These are phyloP conservation scores for Coemansia sp. DNA, from an alignment of 192 early-diverging fungal species.

Conservation along the genomic window DNA sequence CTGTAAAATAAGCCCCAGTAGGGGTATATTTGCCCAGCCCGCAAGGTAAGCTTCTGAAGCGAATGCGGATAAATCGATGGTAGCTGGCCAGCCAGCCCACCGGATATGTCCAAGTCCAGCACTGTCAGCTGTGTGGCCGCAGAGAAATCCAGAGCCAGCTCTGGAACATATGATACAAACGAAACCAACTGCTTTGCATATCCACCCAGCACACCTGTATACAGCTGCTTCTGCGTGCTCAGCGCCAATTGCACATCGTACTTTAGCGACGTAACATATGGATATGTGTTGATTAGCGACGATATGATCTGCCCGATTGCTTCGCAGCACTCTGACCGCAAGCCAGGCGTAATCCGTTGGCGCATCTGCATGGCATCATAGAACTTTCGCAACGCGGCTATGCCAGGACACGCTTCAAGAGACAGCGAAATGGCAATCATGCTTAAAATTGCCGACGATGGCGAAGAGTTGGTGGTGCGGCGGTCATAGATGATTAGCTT, in stretches of 20 bases:
- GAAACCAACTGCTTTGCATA: background rate
- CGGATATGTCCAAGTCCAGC: slow-evolving; percentile 2
- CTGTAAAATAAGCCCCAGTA: background rate
- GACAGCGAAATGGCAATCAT: slow-evolving; percentile 11
- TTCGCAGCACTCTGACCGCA: background rate
- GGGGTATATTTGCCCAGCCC: background rate
- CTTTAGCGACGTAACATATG: slow-evolving; percentile 1
- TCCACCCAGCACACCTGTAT: background rate
- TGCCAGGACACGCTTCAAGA: background rate
- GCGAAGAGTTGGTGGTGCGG: background rate
- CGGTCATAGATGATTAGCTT: slow-evolving; percentile 3
- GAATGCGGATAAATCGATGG: slow-evolving; percentile 2
- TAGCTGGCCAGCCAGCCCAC: background rate
- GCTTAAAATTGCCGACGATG: slow-evolving; percentile 1
- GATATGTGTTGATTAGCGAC: slow-evolving; percentile 1
- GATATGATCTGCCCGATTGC: background rate
- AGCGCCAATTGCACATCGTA: slow-evolving; percentile 2
- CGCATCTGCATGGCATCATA: slow-evolving; percentile 2
- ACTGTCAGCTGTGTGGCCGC: background rate
- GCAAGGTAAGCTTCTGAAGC: background rate
- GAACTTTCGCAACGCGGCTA: background rate
- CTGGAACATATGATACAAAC: background rate
- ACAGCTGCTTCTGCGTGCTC: slow-evolving; percentile 3
- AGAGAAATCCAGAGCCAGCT: background rate
- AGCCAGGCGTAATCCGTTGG: background rate